Base-by-base conservation (phyloP, 345 rosid species). In the Excoecaria agallocha region DNA sequence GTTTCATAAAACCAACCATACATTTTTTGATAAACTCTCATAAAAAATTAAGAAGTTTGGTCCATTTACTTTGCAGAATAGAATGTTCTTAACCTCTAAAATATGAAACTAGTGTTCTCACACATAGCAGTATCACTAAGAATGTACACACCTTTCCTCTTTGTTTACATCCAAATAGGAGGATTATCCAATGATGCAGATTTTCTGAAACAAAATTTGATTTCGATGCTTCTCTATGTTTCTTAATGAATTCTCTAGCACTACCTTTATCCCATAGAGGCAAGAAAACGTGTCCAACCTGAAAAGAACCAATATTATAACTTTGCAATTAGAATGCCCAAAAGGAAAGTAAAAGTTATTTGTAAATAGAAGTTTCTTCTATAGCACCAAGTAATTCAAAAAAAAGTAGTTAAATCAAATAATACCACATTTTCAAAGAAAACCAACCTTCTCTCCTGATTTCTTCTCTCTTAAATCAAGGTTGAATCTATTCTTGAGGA, bases 251-350 rank as follows among this genome's bases (percentile, higher is more conserved):
- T 81, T 96, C 96, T 82, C 96, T 89, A 37, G 78, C 87, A 79
- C 98, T 93, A 77, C 97, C 97, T 85, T 86, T 90, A 46, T 98
- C 97, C 99, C 99, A 96, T 43, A 97, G 96, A 77, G 99, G 99
- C 82, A 96, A 86, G 62, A 86, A 46, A 58, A 93, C 97, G 79
- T 91, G 89, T 81, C 91, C 97, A 73, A 93, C 98, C 99, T 96
- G 84, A 73, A 69, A 78, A 57, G 56, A 0, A 66, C 58, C 71
- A 25, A 12, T 17, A 51, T 25, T 61, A 79, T 24, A 60, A 57
- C 43, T 56, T 73, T 52, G 5, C 46, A 71, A 54, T 57, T 54
- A 55, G 37, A n/a, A n/a, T n/a, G n/a, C n/a, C n/a, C n/a, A n/a
- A n/a, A n/a, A n/a, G n/a, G n/a, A n/a, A n/a, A n/a, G 8, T 6